Evolutionary conservation across 2,329 filamentous ascomycete genomes (phyloP), one percentile per base, ranked within the genome.

Genomic region (Claviceps spartinae): DNA sequence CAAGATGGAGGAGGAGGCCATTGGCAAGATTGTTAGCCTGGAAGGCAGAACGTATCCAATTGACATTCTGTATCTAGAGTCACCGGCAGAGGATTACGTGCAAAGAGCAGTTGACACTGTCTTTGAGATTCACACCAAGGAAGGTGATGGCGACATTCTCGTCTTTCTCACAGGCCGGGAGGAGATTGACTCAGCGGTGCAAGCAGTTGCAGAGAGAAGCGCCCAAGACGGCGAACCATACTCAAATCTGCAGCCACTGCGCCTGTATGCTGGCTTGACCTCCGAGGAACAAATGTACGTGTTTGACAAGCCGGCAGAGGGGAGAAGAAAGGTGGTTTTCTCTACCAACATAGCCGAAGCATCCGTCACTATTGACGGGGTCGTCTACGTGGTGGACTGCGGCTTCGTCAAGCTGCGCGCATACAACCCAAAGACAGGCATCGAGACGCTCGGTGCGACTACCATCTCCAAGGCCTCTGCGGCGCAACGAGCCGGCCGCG

Each of bases 271-370:
- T 4, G 93, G 91, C 2, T 76, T 97, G 5, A 81, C 88, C 2
- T 88, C 85, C 8, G 90, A 96, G 57, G 83, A 96, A 62, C 93
- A 97, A 63, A 91, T 95, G 81, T 90, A 90, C 58, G 85, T 97
- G 42, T 97, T 97, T 63, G 88, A 95, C 60, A 82, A 85, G 51
- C 73, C 89, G 2, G 82, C 87, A 0, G 82, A 87, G 55, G 84
- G 90, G 54, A 90, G 83, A 1, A 79, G 93, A 43, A 97, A 97
- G 64, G 86, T 96, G 41, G 86, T 98, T 38, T 83, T 96, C 58
- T 85, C 88, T 4, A 97, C 93, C 54, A 97, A 97, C 64, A 96
- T 97, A 57, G 89, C 93, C 13, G 93, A 98, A 71, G 91, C 93
- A 4, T 95, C 88, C 1, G 85, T 98, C 44, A 97, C 93, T 16